Conservation (phyloP, 495 filamentous ascomycete genomes). For the Penicillium canescens region DNA sequence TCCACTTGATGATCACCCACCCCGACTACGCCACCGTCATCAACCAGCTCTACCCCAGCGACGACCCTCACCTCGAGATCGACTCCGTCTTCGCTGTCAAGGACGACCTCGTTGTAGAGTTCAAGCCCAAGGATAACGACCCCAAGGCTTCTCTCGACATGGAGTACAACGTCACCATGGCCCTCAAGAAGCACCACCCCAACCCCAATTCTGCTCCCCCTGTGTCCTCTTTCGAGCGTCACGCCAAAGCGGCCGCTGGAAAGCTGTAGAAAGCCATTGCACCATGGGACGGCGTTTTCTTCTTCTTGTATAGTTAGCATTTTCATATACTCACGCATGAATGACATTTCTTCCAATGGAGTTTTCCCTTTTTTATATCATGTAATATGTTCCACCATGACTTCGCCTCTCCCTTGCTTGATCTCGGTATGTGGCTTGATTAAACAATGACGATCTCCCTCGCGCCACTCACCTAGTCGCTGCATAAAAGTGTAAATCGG, state of each 20-base stretch:
- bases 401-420: no score
- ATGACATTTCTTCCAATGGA: not conserved
- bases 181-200: slow-evolving; percentile 49
- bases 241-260: slow-evolving; percentile 26
- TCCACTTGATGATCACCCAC: slow-evolving; percentile 52
- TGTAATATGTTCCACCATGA: no score
- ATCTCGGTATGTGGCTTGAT: no score
- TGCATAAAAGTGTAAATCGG: no score
- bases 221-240: slow-evolving; percentile 47
- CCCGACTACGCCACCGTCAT: slow-evolving; percentile 54
- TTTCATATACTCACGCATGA: slow-evolving; percentile 5
- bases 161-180: slow-evolving; percentile 48
- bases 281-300: slow-evolving; percentile 5
- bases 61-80: slow-evolving; percentile 59
- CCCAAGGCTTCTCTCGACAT: slow-evolving; percentile 48
- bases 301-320: slow-evolving; percentile 11
- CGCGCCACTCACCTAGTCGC: no score
- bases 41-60: slow-evolving; percentile 64
- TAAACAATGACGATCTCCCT: no score
- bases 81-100: slow-evolving; percentile 71
- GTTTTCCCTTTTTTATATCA: not conserved
- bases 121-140: slow-evolving; percentile 52
- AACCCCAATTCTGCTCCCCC: slow-evolving; percentile 49
- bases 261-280: slow-evolving; percentile 11
- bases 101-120: slow-evolving; percentile 64